Evolutionary conservation across 108 stramenopile species (phyloP), one percentile per base, ranked within the genome.

Genomic region (Nitzschia palea): DNA sequence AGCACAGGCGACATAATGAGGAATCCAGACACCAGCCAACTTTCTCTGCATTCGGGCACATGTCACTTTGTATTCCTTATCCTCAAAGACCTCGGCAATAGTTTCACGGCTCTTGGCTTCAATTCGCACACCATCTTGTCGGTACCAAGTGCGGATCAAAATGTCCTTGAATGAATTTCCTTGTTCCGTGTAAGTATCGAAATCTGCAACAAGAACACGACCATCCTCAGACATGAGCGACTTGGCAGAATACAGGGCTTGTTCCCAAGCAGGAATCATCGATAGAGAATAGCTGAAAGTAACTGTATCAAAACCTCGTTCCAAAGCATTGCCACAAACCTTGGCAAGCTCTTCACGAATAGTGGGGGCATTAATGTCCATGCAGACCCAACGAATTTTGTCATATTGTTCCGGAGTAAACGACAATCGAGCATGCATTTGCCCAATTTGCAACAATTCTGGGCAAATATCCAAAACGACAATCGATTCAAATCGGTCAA

Each of bases 391-490:
- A 22, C 35, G 34, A 36, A 83, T 83, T 35, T 65, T 65, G 18
- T 62, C 73, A 35, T 52, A 75, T 45, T 83, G 82, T 15, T 67
- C 76, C 6, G 73, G 61, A 26, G 82, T 78, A 50, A 83, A 83
- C 29, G 71, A 70, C 29, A 55, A 31, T 23, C 64, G 67, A 12
- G 82, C 82, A 52, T 70, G 63, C 12, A 68, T 51, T 63, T 79
- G 43, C 23, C 82, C 82, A 50, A 83, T 83, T 47, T 61, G 68
- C 55, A 83, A 35, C 26, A 83, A 51, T 66, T 83, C 82, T 6
- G 77, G 77, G 61, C 82, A 83, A 34, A 83, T 83, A 55, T 83
- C 82, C 55, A 83, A 57, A n/a, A 83, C 78, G 30, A 83, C 66
- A 50, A 83, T 78, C 15, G 72, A 63, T 23, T 79, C 70, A 43